phyloP scores from a whole-genome alignment of 2,329 filamentous ascomycete species.

The Pseudocercospora macadamiae region DNA sequence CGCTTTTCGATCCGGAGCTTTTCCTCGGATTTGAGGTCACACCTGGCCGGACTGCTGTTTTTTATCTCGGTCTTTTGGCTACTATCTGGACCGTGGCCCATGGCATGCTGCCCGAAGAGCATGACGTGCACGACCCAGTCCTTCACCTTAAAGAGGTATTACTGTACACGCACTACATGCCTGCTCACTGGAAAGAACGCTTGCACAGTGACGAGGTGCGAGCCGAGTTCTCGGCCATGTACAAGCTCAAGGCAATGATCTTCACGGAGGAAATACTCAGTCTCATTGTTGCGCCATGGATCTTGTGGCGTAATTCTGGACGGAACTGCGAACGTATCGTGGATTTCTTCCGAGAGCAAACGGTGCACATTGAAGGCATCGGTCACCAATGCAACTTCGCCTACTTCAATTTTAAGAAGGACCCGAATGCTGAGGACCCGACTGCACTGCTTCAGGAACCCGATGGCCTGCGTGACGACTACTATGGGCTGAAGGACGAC shows the following conservation, averaged over 20 bases:
- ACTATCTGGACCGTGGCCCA: conserved; percentile 81
- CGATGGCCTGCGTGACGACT: conserved; percentile 75
- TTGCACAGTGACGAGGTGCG: conserved; percentile 95
- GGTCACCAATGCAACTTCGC: conserved; percentile 97
- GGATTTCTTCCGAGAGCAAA: conserved; percentile 98
- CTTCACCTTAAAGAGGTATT: conserved; percentile 87
- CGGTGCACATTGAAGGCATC: conserved; percentile 92
- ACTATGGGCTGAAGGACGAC: conserved; percentile 91
- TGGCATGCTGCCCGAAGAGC: conserved; percentile 81
- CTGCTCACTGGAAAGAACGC: conserved; percentile 82
- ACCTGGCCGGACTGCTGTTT: conserved; percentile 81
- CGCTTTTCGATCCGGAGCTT: conserved; percentile 85
- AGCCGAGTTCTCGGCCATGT: conserved; percentile 83
- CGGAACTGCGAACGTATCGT: conserved; percentile 89
- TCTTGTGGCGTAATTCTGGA: conserved; percentile 83
- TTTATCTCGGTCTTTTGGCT: conserved; percentile 83
- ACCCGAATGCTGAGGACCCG: conserved; percentile 54
- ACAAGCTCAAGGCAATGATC: conserved; percentile 88
- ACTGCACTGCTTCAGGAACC: conserved; percentile 40
- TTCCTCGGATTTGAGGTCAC: conserved; percentile 93
- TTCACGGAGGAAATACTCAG: conserved; percentile 61
- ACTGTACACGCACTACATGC: conserved; percentile 89
- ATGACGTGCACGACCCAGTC: conserved; percentile 87
- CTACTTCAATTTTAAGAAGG: conserved; percentile 94
- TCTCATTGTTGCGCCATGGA: conserved; percentile 87